Percentiles rank a stretch among this genome's conserved stretches.
Conservation (phyloP, 345 rosid genomes). For the Orychophragmus violaceus region DNA sequence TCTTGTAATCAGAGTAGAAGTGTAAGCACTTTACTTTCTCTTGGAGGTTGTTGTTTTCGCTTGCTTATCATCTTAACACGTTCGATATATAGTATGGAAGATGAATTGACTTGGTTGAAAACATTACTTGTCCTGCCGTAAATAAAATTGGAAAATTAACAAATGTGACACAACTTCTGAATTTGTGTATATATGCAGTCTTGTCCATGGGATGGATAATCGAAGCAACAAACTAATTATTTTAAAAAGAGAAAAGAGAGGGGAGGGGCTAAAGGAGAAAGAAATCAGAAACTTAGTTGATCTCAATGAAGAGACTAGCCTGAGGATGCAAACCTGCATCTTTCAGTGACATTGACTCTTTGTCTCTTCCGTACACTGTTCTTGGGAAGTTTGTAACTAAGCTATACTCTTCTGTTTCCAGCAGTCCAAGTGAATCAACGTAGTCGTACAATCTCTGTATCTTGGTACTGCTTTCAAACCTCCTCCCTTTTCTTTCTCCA, state of each 20-base stretch:
- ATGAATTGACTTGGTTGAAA: not conserved
- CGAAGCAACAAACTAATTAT: constrained; percentile 22
- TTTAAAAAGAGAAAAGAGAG: not conserved
- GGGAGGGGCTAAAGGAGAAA: not conserved
- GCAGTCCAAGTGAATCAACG: constrained; percentile 82
- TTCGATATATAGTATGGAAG: not conserved
- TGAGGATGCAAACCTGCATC: constrained; percentile 99
- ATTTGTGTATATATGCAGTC: constrained; percentile 7
- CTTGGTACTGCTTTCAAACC: constrained; percentile 53
- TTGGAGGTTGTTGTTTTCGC: constrained; percentile 7
- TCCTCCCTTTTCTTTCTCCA: constrained; percentile 95
- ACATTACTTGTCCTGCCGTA: not conserved
- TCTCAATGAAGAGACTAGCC: constrained; percentile 97
- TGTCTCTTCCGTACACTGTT: constrained; percentile 57
- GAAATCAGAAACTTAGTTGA: constrained; percentile 35
- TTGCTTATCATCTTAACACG: not conserved
- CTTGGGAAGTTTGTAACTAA: constrained; percentile 94
- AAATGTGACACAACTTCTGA: constrained; percentile 3
- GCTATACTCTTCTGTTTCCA: constrained; percentile 65
- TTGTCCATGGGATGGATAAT: constrained; percentile 4
- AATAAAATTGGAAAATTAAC: not conserved
- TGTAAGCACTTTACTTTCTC: constrained; percentile 20
- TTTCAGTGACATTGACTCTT: constrained; percentile 51
- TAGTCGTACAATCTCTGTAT: constrained; percentile 73
- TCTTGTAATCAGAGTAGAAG: constrained; percentile 18